A percentile compares a stretch with the other conserved stretches of the same genome.
Conservation (phyloP, 805 yeast species). For the Cyberlindnera lachancei region DNA sequence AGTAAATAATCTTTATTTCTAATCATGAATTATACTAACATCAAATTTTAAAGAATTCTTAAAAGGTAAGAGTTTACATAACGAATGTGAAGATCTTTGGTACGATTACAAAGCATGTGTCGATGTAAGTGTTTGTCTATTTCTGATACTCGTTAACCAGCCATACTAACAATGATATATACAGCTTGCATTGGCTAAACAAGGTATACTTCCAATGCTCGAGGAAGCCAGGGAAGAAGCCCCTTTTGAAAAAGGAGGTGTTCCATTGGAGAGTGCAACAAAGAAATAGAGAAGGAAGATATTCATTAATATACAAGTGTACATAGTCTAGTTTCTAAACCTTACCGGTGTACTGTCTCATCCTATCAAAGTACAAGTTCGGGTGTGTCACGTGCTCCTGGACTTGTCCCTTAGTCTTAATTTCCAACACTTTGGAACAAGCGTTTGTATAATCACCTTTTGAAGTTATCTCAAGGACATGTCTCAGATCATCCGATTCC, state of each 20-base stretch:
- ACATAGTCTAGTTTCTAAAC: background rate
- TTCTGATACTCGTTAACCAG: background rate
- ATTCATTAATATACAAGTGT: background rate
- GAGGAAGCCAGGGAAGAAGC: slow-evolving; percentile 88
- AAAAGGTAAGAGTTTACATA: slow-evolving; percentile 46
- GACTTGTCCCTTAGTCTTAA: slow-evolving; percentile 45
- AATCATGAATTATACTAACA: slow-evolving; percentile 1
- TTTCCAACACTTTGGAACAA: slow-evolving; percentile 82
- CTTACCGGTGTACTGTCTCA: slow-evolving; percentile 34
- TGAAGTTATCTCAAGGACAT: slow-evolving; percentile 59
- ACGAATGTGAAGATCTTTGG: slow-evolving; percentile 92
- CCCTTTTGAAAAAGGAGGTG: slow-evolving; percentile 72
- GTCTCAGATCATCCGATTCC: slow-evolving; percentile 49
- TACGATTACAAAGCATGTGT: slow-evolving; percentile 83
- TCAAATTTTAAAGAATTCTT: slow-evolving; percentile 40
- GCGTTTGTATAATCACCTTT: slow-evolving; percentile 75
- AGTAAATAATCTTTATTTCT: slow-evolving; percentile 20
- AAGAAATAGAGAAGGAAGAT: slow-evolving; percentile 1
- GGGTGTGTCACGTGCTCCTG: slow-evolving; percentile 60
- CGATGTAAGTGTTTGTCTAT: slow-evolving; percentile 33
- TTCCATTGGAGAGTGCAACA: slow-evolving; percentile 8
- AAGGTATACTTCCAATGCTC: slow-evolving; percentile 73
- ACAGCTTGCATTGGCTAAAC: slow-evolving; percentile 49
- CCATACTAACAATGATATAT: slow-evolving; percentile 4
- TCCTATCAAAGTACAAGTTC: slow-evolving; percentile 76